Base-by-base conservation (phyloP, 805 yeast genomes). In the Ogataea degrootiae region DNA sequence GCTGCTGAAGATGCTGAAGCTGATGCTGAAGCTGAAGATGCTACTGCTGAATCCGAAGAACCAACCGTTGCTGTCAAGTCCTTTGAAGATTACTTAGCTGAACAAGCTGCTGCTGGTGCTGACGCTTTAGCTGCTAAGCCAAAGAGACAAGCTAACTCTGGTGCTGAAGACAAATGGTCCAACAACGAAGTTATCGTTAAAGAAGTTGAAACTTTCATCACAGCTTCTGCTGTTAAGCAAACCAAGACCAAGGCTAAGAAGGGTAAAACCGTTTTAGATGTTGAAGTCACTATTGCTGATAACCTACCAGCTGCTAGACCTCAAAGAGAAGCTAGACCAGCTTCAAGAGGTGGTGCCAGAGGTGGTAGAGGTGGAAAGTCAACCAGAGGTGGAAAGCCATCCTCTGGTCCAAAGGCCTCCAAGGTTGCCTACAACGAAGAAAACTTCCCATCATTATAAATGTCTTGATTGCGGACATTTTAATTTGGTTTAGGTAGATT, bases 31-130 rank as follows among this genome's bases (percentile, higher is more conserved):
- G 71, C 56, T 34, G 76, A 67, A 51, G 69, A 54, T 46, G 72
- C 65, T 46, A 76, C 66, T 50, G 76, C 73, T 49, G 76, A 76
- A 55, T 77, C 75, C 54, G 45, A 29, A 19, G 46, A 44, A 22
- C 22, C 39, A 11, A 15, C 35, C n/a, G 34, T 34, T n/a, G 77
- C 72, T 44, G 70, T 71, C 67, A 82, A 81, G 75, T 85, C 97
- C 50, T 82, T 87, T 64, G 89, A 83, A 62, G 95, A 90, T 64
- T 92, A 87, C 85, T 80, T 89, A 69, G 82, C 82, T 62, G 89
- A 85, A 72, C 74, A 71, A 60, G 67, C 67, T 43, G 68, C 68
- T 46, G 70, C 73, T 58, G 69, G 58, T 33, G 63, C 66, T 42
- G 45, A 41, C 15, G 34, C 50, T n/a, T 42, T 59, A 45, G 54